A percentile compares a stretch with the other conserved stretches of the same genome.
These are phyloP conservation scores for Butyriboletus appendiculatus DNA, from an alignment of 1,284 basidiomycete species.

Conservation along the genomic window DNA sequence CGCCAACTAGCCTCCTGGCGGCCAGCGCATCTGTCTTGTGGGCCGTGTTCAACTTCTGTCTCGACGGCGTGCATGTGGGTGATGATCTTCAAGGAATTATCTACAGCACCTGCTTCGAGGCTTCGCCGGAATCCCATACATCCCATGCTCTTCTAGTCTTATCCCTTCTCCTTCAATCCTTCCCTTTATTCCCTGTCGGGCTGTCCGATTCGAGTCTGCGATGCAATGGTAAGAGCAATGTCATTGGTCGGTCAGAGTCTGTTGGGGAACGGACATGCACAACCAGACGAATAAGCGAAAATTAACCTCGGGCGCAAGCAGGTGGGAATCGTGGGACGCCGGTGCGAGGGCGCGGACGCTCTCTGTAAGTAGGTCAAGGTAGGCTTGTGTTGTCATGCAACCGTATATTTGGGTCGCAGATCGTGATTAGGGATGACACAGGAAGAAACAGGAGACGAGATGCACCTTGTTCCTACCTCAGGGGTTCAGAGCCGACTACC, in stretches of 20 bases:
- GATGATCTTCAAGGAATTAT: not conserved
- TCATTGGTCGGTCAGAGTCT: not conserved
- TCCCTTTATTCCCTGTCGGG: constrained; percentile 12
- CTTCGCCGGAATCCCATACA: no score
- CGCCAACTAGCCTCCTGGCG: not conserved
- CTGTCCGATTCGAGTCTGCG: constrained; percentile 14
- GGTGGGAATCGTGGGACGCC: no score
- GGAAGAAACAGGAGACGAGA: no score
- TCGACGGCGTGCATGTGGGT: not conserved
- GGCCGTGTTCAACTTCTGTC: not conserved
- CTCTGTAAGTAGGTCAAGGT: no score
- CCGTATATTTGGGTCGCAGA: no score
- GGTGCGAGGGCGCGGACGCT: no score
- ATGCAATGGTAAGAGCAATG: not conserved
- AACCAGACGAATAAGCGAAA: not conserved
- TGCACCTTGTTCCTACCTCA: constrained; percentile 81
- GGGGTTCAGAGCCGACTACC: constrained; percentile 77
- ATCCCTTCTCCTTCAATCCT: not conserved
- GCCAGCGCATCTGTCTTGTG: not conserved
- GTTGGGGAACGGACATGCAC: not conserved
- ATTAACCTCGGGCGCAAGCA: no score
- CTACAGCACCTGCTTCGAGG: not conserved
- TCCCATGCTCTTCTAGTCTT: not conserved
- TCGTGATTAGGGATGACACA: no score
- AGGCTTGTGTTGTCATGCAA: no score